A percentile compares a stretch with the other conserved stretches of the same genome.
Evolutionary conservation across 805 yeast genomes (phyloP).

Genomic region (Hanseniaspora jakobsenii): DNA sequence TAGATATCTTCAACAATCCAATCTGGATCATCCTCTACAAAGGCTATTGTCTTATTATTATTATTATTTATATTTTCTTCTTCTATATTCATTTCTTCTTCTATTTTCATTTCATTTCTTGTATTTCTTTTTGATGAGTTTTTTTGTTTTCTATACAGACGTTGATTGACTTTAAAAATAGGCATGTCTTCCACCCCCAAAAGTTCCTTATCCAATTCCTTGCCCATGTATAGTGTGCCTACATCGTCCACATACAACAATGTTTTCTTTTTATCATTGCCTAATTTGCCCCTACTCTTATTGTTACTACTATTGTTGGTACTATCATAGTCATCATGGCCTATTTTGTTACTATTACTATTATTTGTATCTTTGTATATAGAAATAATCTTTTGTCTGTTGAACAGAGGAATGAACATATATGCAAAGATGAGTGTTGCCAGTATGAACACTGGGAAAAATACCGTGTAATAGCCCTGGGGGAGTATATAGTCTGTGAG

Average conservation of each 20-base stretch:
- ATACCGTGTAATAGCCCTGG: constrained; percentile 14
- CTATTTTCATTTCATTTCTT: too few relatives aligned
- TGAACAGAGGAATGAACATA: constrained; percentile 6
- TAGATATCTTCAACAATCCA: constrained; percentile 11
- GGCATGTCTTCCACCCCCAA: constrained; percentile 12
- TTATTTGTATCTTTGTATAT: too few relatives aligned
- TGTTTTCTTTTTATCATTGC: neutral
- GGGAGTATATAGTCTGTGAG: constrained; percentile 13
- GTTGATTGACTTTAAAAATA: constrained; percentile 5
- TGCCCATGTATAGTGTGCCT: neutral
- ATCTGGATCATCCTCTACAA: constrained; percentile 3
- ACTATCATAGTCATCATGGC: too few relatives aligned
- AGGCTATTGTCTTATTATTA: too few relatives aligned
- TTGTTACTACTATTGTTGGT: too few relatives aligned
- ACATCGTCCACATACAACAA: constrained; percentile 8
- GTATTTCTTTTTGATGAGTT: too few relatives aligned
- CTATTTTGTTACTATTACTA: too few relatives aligned
- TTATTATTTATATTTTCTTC: too few relatives aligned
- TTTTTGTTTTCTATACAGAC: constrained; percentile 9
- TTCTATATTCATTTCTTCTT: too few relatives aligned
- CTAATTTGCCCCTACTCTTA: too few relatives aligned
- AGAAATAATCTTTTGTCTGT: neutral
- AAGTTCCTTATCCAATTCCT: constrained; percentile 4
- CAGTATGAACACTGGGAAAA: constrained; percentile 1
- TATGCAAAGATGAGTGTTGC: neutral